Conservation (phyloP, 805 yeast genomes). For the Suhomyces canberraensis region DNA sequence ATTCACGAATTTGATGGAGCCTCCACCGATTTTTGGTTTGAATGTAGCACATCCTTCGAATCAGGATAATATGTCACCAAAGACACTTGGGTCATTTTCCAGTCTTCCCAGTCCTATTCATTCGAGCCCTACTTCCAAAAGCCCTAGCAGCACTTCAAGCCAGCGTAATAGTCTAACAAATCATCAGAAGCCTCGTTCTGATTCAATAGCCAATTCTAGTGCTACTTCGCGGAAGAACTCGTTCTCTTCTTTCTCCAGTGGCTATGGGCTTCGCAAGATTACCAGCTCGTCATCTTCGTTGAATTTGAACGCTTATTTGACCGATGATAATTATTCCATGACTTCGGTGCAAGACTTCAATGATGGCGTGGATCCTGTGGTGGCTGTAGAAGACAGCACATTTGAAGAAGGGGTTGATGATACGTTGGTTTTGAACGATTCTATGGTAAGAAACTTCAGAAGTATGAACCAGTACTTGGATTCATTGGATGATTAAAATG, state of each 20-base stretch:
- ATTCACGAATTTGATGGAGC: conserved; percentile 30
- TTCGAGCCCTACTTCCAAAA: not conserved
- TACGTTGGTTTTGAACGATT: conserved; percentile 3
- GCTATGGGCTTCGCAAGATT: conserved; percentile 27
- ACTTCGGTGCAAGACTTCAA: not conserved
- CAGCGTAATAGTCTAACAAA: not conserved
- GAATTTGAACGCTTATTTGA: conserved; percentile 41
- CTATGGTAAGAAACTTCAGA: conserved; percentile 1
- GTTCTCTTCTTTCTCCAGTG: conserved; percentile 16
- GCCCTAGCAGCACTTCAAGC: conserved; percentile 3
- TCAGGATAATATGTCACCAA: not conserved
- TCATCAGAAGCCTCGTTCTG: not conserved
- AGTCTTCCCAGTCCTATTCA: conserved; percentile 1
- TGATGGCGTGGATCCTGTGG: not conserved
- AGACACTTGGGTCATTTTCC: not conserved
- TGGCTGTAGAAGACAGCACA: conserved; percentile 4
- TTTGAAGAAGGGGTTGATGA: conserved; percentile 4
- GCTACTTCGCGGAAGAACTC: conserved; percentile 27
- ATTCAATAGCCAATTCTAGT: too few species aligned
- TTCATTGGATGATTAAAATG: conserved; percentile 3
- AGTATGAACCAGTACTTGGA: conserved; percentile 7
- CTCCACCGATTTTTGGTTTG: conserved; percentile 34
- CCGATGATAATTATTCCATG: conserved; percentile 24
- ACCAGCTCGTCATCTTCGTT: conserved; percentile 40
- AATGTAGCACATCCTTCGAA: conserved; percentile 7